Evolutionary conservation across 805 yeast genomes (phyloP), one percentile per base, ranked within the genome.

Genomic region (Citeromyces nyonsensis): DNA sequence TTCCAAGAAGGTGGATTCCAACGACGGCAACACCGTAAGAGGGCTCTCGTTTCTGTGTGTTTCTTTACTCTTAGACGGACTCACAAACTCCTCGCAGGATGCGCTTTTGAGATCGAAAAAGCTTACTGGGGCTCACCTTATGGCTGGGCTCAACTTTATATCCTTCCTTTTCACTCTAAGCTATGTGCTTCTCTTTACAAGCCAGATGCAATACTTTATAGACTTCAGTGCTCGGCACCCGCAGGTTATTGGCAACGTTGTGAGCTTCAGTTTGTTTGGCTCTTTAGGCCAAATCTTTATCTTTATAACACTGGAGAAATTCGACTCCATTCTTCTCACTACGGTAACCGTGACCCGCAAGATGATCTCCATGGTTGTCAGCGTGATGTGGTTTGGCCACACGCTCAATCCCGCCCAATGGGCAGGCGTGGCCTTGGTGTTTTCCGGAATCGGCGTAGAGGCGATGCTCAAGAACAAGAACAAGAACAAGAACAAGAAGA

Each of bases 281-380:
- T 76, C 96, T 0, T 45, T 84, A 18, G 99, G 99, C 10, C 97
- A 91, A 53, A 69, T 86, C n/a, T 91, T 93, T 55, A 83, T 91
- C 28, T 91, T 86, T 48, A 54, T 73, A 33, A 84, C 94, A 2
- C 57, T 91, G 30, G 91, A 83, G 43, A 65, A 70, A 36, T 91
- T 82, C 48, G 95, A 88, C 31, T 83, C 95, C 2, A 58, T 91
- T 37, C 69, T 81, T 0, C 60, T 91, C 34, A 85, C 88, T 20
- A 88, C 95, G 27, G 88, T 93, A 11, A 91, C 97, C 0, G 96
- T 91, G 7, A 88, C 98, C 1, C 67, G 99, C 44, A 91, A 91
- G 48, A 88, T 91, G 95, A 60, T 85, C 31, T 84, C 96, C 26
- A 88, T 91, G 97, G 64, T 85, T 24, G 54, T 88, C 33, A 80